Conservation (phyloP, 495 filamentous ascomycete genomes). For the Haplographium delicatum region DNA sequence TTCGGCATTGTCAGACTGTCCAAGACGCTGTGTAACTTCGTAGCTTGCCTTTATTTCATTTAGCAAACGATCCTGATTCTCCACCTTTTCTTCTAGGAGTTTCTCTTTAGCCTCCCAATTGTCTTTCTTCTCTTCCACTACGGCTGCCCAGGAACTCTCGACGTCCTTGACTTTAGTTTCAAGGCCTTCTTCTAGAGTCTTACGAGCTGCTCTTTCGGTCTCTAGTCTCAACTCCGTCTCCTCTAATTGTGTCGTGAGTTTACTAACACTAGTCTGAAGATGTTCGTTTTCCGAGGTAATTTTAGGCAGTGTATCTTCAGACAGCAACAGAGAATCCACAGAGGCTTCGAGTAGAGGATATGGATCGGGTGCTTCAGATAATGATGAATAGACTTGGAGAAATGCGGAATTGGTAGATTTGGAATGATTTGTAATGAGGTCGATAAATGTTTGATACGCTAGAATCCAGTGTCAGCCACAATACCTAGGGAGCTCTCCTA, state of each 20-base stretch:
- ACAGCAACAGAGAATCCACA: conserved; percentile 83
- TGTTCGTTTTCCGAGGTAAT: conserved; percentile 82
- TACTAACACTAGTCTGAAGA: conserved; percentile 69
- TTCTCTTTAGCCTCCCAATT: conserved; percentile 97
- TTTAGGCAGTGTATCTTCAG: conserved; percentile 86
- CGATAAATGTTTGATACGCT: conserved; percentile 98
- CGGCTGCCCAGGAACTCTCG: conserved; percentile 83
- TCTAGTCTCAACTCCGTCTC: conserved; percentile 72
- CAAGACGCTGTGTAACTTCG: conserved; percentile 89
- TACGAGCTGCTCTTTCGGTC: conserved; percentile 64
- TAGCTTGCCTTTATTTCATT: conserved; percentile 96
- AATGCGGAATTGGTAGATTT: conserved; percentile 90
- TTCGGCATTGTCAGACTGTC: conserved; percentile 59
- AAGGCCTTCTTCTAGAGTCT: conserved; percentile 68
- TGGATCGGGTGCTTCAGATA: conserved; percentile 94
- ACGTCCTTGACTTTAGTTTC: conserved; percentile 78
- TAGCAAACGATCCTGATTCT: conserved; percentile 85
- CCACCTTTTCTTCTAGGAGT: conserved; percentile 84
- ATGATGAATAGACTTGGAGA: conserved; percentile 81
- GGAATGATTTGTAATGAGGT: conserved; percentile 88
- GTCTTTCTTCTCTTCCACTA: conserved; percentile 89
- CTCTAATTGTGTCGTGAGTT: conserved; percentile 88
- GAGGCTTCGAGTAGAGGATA: conserved; percentile 96
- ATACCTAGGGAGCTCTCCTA: not conserved
- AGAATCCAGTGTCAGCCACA: conserved; percentile 16